Percentiles rank a stretch among this genome's conserved stretches.
These are phyloP conservation scores for Sarocladiaceae sp. DNA, from an alignment of 2,329 filamentous ascomycete species.

Conservation along the genomic window DNA sequence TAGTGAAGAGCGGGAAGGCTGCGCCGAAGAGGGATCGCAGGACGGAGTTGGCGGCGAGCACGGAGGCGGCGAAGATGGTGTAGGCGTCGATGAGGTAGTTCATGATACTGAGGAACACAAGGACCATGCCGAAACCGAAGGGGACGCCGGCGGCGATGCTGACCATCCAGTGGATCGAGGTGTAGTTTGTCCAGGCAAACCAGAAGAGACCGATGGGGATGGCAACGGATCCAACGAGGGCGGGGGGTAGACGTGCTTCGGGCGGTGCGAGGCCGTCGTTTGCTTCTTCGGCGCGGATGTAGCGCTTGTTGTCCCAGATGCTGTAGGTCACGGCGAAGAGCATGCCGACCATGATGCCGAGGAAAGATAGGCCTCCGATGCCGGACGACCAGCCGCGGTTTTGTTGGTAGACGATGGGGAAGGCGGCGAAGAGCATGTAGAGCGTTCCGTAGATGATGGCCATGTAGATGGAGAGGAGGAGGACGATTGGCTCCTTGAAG, in stretches of 20 bases:
- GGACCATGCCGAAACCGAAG: slow-evolving; percentile 49
- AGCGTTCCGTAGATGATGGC: slow-evolving; percentile 45
- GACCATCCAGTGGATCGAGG: slow-evolving; percentile 49
- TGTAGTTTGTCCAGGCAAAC: slow-evolving; percentile 56
- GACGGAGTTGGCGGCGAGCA: slow-evolving; percentile 63
- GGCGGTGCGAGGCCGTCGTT: slow-evolving; percentile 50
- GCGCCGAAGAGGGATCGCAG: slow-evolving; percentile 65
- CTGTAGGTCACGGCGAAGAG: slow-evolving; percentile 44
- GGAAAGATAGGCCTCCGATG: slow-evolving; percentile 50
- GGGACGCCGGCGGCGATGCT: slow-evolving; percentile 27
- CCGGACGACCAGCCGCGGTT: slow-evolving; percentile 46
- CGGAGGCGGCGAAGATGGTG: slow-evolving; percentile 67
- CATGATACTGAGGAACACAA: slow-evolving; percentile 56
- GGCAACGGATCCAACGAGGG: slow-evolving; percentile 48
- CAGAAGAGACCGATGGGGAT: slow-evolving; percentile 55
- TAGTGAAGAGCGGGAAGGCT: slow-evolving; percentile 65
- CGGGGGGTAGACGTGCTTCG: slow-evolving; percentile 52
- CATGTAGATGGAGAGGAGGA: slow-evolving; percentile 55
- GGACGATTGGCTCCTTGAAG: slow-evolving; percentile 58
- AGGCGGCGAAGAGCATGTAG: slow-evolving; percentile 44
- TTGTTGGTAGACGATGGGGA: slow-evolving; percentile 52
- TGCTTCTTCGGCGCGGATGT: slow-evolving; percentile 25
- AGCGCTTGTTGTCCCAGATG: slow-evolving; percentile 43
- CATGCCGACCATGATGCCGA: slow-evolving; percentile 58
- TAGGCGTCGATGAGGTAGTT: slow-evolving; percentile 63